These are phyloP conservation scores for Aspergillus transmontanensis DNA, from an alignment of 2,329 filamentous ascomycete species.

Conservation along the genomic window DNA sequence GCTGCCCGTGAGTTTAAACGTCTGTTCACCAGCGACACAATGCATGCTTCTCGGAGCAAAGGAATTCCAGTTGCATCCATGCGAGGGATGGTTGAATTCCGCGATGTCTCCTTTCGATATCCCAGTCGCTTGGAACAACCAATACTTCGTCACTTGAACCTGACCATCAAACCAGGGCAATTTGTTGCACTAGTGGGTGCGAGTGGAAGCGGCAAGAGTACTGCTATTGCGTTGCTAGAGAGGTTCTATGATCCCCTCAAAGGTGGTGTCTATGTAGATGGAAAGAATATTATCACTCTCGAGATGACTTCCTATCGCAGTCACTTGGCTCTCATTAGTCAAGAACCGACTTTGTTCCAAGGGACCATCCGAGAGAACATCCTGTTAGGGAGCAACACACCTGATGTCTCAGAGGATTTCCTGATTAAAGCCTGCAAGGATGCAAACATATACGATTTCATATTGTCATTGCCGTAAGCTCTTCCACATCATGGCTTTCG, in stretches of 20 bases:
- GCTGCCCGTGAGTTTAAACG: constrained; percentile 44
- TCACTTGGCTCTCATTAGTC: constrained; percentile 23
- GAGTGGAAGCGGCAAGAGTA: constrained; percentile 74
- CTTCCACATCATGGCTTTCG: not conserved
- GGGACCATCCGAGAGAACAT: constrained; percentile 85
- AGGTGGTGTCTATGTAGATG: constrained; percentile 42
- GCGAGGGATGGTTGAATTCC: constrained; percentile 36
- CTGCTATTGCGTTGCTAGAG: constrained; percentile 70
- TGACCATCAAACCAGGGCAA: constrained; percentile 47
- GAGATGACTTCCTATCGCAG: constrained; percentile 29
- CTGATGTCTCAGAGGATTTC: constrained; percentile 49
- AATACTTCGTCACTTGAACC: constrained; percentile 21
- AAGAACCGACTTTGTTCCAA: constrained; percentile 81
- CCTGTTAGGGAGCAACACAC: constrained; percentile 48
- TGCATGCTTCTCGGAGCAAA: constrained; percentile 53
- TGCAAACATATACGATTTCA: constrained; percentile 74
- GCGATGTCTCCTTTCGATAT: constrained; percentile 44
- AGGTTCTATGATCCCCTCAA: constrained; percentile 65
- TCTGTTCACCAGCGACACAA: constrained; percentile 48
- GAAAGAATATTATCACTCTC: constrained; percentile 36
- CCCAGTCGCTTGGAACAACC: constrained; percentile 20
- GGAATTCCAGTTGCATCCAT: constrained; percentile 62
- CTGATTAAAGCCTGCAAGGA: constrained; percentile 22
- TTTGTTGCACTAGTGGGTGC: constrained; percentile 67
- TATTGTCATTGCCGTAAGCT: constrained; percentile 66